Percentiles rank a stretch among this genome's conserved stretches.
These are phyloP conservation scores for Penicillium nordicum DNA, from an alignment of 2,329 filamentous ascomycete species.

Conservation along the genomic window DNA sequence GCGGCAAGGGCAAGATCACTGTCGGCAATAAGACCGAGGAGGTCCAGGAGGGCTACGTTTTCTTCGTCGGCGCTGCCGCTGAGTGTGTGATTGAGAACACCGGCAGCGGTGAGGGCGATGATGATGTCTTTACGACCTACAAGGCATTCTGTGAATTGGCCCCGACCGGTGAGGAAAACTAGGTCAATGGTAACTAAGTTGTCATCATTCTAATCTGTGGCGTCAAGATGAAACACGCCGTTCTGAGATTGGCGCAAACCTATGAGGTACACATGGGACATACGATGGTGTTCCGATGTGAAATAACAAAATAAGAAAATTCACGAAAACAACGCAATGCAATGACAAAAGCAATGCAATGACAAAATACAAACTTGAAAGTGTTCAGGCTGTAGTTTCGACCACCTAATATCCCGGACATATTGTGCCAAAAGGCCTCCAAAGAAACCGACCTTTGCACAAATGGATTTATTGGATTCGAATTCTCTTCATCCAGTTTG, in stretches of 20 bases:
- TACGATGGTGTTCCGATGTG: background rate
- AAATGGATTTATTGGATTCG: background rate
- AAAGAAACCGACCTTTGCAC: background rate
- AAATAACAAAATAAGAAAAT: background rate
- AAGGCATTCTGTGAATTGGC: slow-evolving; percentile 90
- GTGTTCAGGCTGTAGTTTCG: background rate
- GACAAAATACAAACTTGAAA: background rate
- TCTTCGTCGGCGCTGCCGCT: slow-evolving; percentile 83
- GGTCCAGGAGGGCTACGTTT: slow-evolving; percentile 69
- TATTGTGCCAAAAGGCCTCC: background rate
- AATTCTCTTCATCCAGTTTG: background rate
- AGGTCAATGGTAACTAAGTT: slow-evolving; percentile 35
- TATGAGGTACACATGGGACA: slow-evolving; percentile 9
- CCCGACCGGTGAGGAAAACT: slow-evolving; percentile 39
- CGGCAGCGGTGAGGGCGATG: slow-evolving; percentile 50
- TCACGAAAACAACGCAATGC: background rate
- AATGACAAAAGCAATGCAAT: background rate
- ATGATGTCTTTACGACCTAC: slow-evolving; percentile 78
- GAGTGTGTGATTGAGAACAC: slow-evolving; percentile 72
- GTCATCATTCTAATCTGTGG: slow-evolving; percentile 14
- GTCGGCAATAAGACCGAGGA: slow-evolving; percentile 79
- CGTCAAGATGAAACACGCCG: slow-evolving; percentile 12
- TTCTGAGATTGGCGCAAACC: slow-evolving; percentile 15
- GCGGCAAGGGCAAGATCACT: slow-evolving; percentile 75
- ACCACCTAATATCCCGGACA: background rate